Conservation (phyloP, 305 asterid genomes). For the Caryopteris hybrid region DNA sequence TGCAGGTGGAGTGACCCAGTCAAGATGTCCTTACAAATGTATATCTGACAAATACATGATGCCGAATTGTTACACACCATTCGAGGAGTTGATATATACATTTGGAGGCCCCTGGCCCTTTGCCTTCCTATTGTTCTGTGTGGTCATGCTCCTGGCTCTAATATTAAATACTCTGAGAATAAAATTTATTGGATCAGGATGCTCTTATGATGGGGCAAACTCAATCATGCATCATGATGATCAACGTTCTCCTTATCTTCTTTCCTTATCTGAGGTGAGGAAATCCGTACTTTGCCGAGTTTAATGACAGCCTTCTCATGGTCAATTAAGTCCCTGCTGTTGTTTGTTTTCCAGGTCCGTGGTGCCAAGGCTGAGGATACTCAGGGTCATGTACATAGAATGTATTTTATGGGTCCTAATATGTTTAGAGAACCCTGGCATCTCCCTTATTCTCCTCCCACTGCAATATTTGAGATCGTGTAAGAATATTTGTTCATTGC, state of each 20-base stretch:
- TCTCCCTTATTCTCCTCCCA: constrained; percentile 91
- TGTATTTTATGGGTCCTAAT: constrained; percentile 98
- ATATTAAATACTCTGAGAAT: constrained; percentile 64
- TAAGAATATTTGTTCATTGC: constrained; percentile 36
- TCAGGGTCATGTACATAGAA: constrained; percentile 89
- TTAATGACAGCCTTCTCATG: not conserved
- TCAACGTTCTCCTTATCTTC: constrained; percentile 81
- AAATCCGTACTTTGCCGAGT: constrained; percentile 16
- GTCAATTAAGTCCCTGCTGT: constrained; percentile 7
- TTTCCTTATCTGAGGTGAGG: constrained; percentile 86
- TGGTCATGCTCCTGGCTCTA: constrained; percentile 69
- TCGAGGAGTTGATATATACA: constrained; percentile 87
- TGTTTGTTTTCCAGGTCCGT: constrained; percentile 54
- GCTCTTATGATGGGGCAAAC: constrained; percentile 46
- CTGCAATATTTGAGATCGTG: constrained; percentile 89
- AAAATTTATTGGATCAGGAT: constrained; percentile 71
- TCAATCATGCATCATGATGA: constrained; percentile 63
- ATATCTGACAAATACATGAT: constrained; percentile 78
- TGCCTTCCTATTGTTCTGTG: constrained; percentile 55
- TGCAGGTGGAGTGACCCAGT: constrained; percentile 88
- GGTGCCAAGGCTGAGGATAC: constrained; percentile 87
- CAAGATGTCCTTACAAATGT: constrained; percentile 77
- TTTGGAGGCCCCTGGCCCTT: constrained; percentile 98
- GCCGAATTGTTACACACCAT: constrained; percentile 89
- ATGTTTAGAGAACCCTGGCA: constrained; percentile 99